Conservation (phyloP, 495 filamentous ascomycete species). For the Lepraria neglecta region DNA sequence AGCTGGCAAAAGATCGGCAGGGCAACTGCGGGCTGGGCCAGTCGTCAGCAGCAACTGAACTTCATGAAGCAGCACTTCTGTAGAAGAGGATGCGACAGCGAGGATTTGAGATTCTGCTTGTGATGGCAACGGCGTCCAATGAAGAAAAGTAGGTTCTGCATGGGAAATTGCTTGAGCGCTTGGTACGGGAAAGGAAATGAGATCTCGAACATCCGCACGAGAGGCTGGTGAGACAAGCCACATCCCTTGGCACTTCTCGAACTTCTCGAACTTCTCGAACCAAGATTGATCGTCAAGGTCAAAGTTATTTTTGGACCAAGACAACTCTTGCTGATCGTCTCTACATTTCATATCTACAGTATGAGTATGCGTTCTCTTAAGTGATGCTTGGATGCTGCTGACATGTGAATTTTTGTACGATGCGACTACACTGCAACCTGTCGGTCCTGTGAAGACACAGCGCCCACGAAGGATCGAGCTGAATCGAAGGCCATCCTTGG, state of each 20-base stretch:
- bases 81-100: conserved; percentile 5
- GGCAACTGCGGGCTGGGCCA: conserved; percentile 16
- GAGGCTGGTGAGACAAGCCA: conserved; percentile 19
- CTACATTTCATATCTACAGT: background rate
- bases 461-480: background rate
- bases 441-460: background rate
- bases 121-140: conserved; percentile 12
- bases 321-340: background rate
- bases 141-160: conserved; percentile 11
- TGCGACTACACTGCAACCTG: background rate
- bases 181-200: conserved; percentile 14
- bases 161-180: conserved; percentile 13
- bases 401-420: background rate
- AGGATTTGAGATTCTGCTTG: background rate
- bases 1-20: conserved; percentile 20
- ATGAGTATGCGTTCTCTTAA: background rate
- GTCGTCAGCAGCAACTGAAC: background rate
- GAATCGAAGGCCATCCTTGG: too few relatives aligned
- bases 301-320: background rate
- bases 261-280: too few relatives aligned
- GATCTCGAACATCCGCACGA: background rate
- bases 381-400: background rate
- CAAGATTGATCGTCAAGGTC: background rate
- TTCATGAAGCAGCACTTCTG: background rate
- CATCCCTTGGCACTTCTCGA: background rate